These are phyloP conservation scores for Malassezia sympodialis DNA, from an alignment of 1,284 basidiomycete species.

Conservation along the genomic window DNA sequence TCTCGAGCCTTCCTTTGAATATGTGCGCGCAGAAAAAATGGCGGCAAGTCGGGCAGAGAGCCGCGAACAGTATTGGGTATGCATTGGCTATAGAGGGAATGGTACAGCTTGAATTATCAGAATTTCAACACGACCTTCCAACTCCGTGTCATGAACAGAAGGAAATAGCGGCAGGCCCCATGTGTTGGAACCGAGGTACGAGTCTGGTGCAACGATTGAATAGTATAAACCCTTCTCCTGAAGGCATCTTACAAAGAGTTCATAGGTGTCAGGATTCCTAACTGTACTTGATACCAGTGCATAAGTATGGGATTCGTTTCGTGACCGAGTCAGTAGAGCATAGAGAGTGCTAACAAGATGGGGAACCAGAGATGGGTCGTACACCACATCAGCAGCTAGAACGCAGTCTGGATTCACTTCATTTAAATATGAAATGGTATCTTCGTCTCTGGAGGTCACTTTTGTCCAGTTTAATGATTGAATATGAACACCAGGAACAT, in stretches of 20 bases:
- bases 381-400: slow-evolving; percentile 23
- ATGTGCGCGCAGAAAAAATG: slow-evolving; percentile 35
- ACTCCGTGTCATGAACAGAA: slow-evolving; percentile 5
- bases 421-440: background rate
- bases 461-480: slow-evolving; percentile 18
- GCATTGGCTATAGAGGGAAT: slow-evolving; percentile 8
- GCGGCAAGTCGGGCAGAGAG: slow-evolving; percentile 33
- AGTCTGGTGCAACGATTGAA: background rate
- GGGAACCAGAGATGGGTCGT: slow-evolving; percentile 15
- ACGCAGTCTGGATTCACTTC: slow-evolving; percentile 5
- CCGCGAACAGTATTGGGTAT: slow-evolving; percentile 39
- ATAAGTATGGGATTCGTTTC: background rate
- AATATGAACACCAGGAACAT: background rate
- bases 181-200: background rate
- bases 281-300: slow-evolving; percentile 22
- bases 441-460: background rate
- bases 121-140: slow-evolving; percentile 13
- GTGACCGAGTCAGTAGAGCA: background rate
- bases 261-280: slow-evolving; percentile 18
- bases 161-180: slow-evolving; percentile 13
- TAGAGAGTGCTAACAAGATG: slow-evolving; percentile 5
- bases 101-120: slow-evolving; percentile 1
- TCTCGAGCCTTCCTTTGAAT: slow-evolving; percentile 24
- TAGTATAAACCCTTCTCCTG: background rate
- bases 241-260: slow-evolving; percentile 8